Conservation (phyloP, 306 rosid species). For the Fragaria vesca region DNA sequence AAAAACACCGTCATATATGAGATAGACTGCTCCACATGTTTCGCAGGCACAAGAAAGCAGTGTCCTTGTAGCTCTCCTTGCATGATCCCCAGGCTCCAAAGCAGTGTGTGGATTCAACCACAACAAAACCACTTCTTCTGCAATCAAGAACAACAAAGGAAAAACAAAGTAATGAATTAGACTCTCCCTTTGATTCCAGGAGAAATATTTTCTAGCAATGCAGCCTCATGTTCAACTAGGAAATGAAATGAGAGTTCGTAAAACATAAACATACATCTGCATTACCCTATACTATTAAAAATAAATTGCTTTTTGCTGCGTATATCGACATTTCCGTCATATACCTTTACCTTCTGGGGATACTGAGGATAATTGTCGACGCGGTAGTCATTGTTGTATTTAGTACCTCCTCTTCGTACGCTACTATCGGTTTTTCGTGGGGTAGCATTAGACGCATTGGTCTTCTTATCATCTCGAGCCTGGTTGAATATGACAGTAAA, state of each 20-base stretch:
- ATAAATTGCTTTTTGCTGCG: too few species aligned
- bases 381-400: constrained; percentile 22
- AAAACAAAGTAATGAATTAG: neutral
- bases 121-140: constrained; percentile 90
- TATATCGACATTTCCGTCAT: neutral
- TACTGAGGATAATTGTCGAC: constrained; percentile 29
- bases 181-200: neutral
- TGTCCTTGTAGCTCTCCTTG: constrained; percentile 12
- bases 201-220: neutral
- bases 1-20: neutral
- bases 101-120: constrained; percentile 32
- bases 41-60: constrained; percentile 13
- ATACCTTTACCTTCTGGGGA: constrained; percentile 43
- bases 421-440: constrained; percentile 36
- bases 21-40: constrained; percentile 20
- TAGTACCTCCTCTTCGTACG: constrained; percentile 19
- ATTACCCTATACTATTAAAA: neutral
- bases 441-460: constrained; percentile 28
- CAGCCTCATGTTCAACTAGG: neutral
- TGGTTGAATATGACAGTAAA: constrained; percentile 82
- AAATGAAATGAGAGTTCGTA: neutral
- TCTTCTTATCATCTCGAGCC: constrained; percentile 87
- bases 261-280: neutral
- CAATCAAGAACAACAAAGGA: constrained; percentile 27
- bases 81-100: constrained; percentile 9